These are phyloP conservation scores for Gynochthodes officinalis DNA, from an alignment of 257 asterid genomes.

Conservation along the genomic window DNA sequence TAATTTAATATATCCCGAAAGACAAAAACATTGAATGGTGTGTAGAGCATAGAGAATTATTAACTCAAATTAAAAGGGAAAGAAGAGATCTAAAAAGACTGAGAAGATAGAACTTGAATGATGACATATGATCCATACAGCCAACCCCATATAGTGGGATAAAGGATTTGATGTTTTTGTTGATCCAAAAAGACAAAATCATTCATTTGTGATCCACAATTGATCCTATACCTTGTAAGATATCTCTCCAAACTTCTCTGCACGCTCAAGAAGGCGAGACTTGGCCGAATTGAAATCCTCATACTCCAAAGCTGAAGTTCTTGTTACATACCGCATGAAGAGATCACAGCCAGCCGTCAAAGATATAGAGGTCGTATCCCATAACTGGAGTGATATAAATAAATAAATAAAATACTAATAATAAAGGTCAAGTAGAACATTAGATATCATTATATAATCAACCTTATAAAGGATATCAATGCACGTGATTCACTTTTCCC, in stretches of 20 bases:
- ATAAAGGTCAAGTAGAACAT: neutral
- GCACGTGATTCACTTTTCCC: neutral
- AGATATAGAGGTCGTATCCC: slow-evolving; percentile 97
- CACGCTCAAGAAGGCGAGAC: slow-evolving; percentile 83
- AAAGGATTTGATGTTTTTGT: too few relatives aligned
- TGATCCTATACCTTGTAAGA: slow-evolving; percentile 57
- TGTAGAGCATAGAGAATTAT: too few relatives aligned
- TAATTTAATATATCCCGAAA: neutral
- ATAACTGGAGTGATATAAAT: slow-evolving; percentile 66
- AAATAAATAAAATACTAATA: too few relatives aligned
- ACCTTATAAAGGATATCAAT: neutral
- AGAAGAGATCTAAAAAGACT: too few relatives aligned
- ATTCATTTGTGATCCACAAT: neutral
- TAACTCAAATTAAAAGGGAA: too few relatives aligned
- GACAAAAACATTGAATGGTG: neutral
- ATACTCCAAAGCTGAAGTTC: slow-evolving; percentile 84
- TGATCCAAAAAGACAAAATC: neutral
- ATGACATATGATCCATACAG: too few relatives aligned
- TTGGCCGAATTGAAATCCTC: slow-evolving; percentile 87
- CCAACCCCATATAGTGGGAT: too few relatives aligned
- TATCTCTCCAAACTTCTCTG: slow-evolving; percentile 94
- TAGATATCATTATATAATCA: slow-evolving; percentile 3
- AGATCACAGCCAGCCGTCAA: slow-evolving; percentile 91
- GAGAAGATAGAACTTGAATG: too few relatives aligned
- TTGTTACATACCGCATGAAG: slow-evolving; percentile 88